These are phyloP conservation scores for Solanum medicagineum DNA, from an alignment of 257 asterid genomes.

Conservation along the genomic window DNA sequence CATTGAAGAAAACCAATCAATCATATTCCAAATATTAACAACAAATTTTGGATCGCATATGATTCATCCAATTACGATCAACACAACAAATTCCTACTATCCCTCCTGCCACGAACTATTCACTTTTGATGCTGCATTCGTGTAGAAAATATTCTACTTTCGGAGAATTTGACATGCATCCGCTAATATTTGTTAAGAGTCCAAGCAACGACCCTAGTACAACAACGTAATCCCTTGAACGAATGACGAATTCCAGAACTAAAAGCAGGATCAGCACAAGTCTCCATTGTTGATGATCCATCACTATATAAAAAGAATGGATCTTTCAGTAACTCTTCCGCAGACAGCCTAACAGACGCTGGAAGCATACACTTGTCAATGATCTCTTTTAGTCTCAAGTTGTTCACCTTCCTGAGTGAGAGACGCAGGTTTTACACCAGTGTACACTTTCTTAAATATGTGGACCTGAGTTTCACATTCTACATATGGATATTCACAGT, in stretches of 20 bases:
- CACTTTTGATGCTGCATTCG: background rate
- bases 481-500: conserved; percentile 25
- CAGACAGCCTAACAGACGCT: background rate
- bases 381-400: background rate
- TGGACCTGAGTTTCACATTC: conserved; percentile 26
- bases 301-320: background rate
- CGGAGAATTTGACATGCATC: background rate
- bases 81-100: background rate
- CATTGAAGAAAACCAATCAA: too few species aligned
- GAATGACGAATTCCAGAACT: background rate
- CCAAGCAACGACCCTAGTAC: background rate
- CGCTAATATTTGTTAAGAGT: background rate
- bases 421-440: background rate
- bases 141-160: background rate
- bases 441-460: conserved; percentile 23
- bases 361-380: background rate
- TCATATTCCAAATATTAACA: too few species aligned
- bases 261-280: background rate
- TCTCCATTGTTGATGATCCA: background rate
- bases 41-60: too few species aligned
- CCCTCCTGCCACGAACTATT: background rate
- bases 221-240: background rate
- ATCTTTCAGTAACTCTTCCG: background rate
- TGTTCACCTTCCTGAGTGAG: background rate
- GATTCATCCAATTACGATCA: background rate